Evolutionary conservation across 352 stramenopile genomes (phyloP).

Genomic region (Phytophthora cryptogea): DNA sequence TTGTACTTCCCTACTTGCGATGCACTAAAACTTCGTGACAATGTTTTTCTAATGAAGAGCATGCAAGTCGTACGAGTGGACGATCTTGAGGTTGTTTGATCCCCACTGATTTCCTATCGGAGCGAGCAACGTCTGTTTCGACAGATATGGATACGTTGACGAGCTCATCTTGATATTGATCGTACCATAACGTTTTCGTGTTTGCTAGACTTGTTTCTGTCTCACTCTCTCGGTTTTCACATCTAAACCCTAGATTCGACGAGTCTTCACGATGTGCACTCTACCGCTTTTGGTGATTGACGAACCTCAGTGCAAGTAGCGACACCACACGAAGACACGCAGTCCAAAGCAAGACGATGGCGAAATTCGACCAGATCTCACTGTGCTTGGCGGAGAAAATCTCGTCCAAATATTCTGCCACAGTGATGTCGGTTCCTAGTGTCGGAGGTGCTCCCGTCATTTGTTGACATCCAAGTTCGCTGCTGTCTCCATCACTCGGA

Average conservation of each 20-base stretch:
- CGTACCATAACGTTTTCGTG: neutral
- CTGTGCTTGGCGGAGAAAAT: slow-evolving; percentile 36
- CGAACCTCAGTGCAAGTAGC: slow-evolving; percentile 28
- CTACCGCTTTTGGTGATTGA: slow-evolving; percentile 42
- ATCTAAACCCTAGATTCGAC: too few species aligned
- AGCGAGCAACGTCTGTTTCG: too few species aligned
- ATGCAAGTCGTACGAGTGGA: too few species aligned
- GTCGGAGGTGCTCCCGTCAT: slow-evolving; percentile 23
- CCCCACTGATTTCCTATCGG: too few species aligned
- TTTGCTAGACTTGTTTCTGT: too few species aligned
- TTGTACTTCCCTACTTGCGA: too few species aligned
- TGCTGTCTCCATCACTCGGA: slow-evolving; percentile 4
- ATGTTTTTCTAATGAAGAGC: too few species aligned
- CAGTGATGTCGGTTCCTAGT: slow-evolving; percentile 21
- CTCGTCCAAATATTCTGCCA: slow-evolving; percentile 32
- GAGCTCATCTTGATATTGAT: neutral
- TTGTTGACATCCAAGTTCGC: slow-evolving; percentile 23
- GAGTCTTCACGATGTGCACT: neutral
- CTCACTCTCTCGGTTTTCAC: too few species aligned
- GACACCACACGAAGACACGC: slow-evolving; percentile 20
- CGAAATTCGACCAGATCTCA: slow-evolving; percentile 25
- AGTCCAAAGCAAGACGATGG: slow-evolving; percentile 26
- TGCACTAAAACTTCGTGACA: too few species aligned
- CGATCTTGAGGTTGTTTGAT: too few species aligned
- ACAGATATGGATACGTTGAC: too few species aligned